Percentiles rank a stretch among this genome's conserved stretches.
Conservation (phyloP, 305 asterid species). For the Striga hermonthica region DNA sequence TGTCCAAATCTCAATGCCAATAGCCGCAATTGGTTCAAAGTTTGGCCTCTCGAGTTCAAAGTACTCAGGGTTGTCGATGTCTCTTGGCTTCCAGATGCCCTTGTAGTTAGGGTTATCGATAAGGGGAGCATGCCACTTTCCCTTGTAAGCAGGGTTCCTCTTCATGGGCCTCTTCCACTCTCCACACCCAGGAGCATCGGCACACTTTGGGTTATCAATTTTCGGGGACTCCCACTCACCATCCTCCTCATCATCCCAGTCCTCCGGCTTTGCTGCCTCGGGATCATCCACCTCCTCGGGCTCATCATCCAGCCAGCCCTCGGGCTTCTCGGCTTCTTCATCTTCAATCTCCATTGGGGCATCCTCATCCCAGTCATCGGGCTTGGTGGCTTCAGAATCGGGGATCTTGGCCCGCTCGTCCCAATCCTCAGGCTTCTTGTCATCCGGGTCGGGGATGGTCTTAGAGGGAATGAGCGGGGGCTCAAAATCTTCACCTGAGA, state of each 20-base stretch:
- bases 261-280: constrained; percentile 87
- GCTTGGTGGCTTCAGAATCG: constrained; percentile 86
- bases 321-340: constrained; percentile 92
- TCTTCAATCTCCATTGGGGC: constrained; percentile 90
- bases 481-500: constrained; percentile 77
- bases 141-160: constrained; percentile 86
- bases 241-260: constrained; percentile 99
- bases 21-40: constrained; percentile 91
- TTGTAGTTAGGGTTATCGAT: constrained; percentile 87
- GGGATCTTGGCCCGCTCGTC: constrained; percentile 93
- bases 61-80: constrained; percentile 77
- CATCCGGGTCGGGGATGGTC: constrained; percentile 97
- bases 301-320: constrained; percentile 99
- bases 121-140: constrained; percentile 83
- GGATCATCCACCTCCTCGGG: constrained; percentile 97
- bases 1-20: constrained; percentile 97
- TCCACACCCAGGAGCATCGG: constrained; percentile 92
- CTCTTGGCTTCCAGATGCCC: constrained; percentile 92
- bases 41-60: constrained; percentile 77
- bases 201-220: constrained; percentile 77
- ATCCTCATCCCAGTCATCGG: constrained; percentile 97
- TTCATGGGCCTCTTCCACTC: constrained; percentile 92
- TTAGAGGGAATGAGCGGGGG: constrained; percentile 82
- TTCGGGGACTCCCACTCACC: constrained; percentile 99
- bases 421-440: constrained; percentile 95